phyloP scores from a whole-genome alignment of 331 rosid species.

The Phaseolus coccineus region DNA sequence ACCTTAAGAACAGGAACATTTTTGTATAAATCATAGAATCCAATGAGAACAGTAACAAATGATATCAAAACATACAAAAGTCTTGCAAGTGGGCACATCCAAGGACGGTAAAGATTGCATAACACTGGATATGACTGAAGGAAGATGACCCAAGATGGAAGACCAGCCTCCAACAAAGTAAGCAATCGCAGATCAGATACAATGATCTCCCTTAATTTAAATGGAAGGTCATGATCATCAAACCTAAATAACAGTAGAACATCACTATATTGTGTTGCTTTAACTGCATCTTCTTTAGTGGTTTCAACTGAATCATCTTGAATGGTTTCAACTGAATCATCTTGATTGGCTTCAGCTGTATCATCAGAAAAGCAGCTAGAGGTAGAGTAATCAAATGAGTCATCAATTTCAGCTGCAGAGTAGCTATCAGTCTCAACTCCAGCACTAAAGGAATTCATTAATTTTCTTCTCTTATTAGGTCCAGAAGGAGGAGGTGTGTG shows the following conservation, averaged over 20 bases:
- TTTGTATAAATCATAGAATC: constrained; percentile 92
- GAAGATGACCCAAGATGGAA: constrained; percentile 95
- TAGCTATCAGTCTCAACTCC: constrained; percentile 52
- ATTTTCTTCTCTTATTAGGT: constrained; percentile 81
- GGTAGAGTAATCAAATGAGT: constrained; percentile 44
- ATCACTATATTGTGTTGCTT: constrained; percentile 58
- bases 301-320: neutral
- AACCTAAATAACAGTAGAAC: constrained; percentile 77
- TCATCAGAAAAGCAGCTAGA: constrained; percentile 52
- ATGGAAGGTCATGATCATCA: constrained; percentile 85
- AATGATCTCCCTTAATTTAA: constrained; percentile 70
- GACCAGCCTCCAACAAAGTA: constrained; percentile 94
- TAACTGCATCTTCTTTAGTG: neutral
- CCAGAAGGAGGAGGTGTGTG: constrained; percentile 87
- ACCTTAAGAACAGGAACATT: constrained; percentile 97
- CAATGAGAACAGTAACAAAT: constrained; percentile 86
- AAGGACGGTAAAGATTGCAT: constrained; percentile 87
- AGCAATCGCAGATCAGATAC: constrained; percentile 87
- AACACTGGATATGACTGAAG: constrained; percentile 96
- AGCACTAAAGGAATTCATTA: constrained; percentile 52
- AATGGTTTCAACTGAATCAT: constrained; percentile 54
- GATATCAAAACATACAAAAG: constrained; percentile 78
- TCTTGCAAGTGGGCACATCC: constrained; percentile 98
- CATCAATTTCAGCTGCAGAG: constrained; percentile 38
- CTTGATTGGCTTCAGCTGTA: constrained; percentile 53